Evolutionary conservation across 2,329 filamentous ascomycete genomes (phyloP).

Genomic region (Hymenoscyphus linearis): DNA sequence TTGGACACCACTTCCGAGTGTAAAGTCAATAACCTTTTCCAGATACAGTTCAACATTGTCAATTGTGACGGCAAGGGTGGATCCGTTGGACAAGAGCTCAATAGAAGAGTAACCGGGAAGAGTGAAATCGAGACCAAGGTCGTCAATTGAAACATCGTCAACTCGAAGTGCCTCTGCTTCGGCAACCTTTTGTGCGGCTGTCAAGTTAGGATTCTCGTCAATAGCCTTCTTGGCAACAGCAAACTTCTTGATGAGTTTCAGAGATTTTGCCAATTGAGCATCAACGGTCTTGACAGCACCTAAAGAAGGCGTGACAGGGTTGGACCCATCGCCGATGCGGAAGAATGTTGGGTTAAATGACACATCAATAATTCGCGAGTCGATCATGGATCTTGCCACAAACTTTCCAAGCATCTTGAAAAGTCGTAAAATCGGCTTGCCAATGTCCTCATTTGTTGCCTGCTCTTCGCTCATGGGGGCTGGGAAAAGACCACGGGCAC

Average conservation of each 20-base stretch:
- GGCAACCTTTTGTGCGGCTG: constrained; percentile 62
- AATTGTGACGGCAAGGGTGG: constrained; percentile 72
- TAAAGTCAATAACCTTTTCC: constrained; percentile 86
- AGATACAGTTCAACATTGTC: constrained; percentile 89
- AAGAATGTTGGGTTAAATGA: constrained; percentile 98
- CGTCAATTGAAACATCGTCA: constrained; percentile 74
- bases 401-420: constrained; percentile 97
- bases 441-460: constrained; percentile 60
- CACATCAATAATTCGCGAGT: constrained; percentile 95
- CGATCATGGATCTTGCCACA: constrained; percentile 95
- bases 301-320: constrained; percentile 71
- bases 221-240: constrained; percentile 76
- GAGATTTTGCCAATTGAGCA: constrained; percentile 74
- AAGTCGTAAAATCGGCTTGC: constrained; percentile 80
- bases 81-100: constrained; percentile 72
- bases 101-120: constrained; percentile 86
- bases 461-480: constrained; percentile 81
- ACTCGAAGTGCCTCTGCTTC: constrained; percentile 66
- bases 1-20: constrained; percentile 80
- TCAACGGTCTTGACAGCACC: constrained; percentile 89
- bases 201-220: constrained; percentile 63
- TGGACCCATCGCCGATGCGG: constrained; percentile 69
- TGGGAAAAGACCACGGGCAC: constrained; percentile 81
- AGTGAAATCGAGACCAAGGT: constrained; percentile 89
- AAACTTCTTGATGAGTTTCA: constrained; percentile 85